A percentile compares a stretch with the other conserved stretches of the same genome.
Conservation (phyloP, 192 early-diverging fungal species). For the Backusella morwellensis region DNA sequence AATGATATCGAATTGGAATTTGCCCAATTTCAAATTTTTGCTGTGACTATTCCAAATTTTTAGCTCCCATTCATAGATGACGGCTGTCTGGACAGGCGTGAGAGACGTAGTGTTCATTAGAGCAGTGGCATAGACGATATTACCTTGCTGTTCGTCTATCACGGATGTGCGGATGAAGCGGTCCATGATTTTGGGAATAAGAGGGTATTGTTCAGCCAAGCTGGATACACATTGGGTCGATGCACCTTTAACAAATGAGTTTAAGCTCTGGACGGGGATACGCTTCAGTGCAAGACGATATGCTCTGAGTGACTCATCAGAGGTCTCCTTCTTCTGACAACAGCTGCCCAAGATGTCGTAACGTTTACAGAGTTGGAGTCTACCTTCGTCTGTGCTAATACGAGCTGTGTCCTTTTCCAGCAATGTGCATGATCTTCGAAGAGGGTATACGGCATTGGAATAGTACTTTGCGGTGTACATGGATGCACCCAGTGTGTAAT, state of each 20-base stretch:
- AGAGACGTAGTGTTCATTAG: conserved; percentile 5
- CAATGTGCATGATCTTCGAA: conserved; percentile 35
- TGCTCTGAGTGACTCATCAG: conserved; percentile 28
- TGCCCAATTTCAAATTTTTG: conserved; percentile 8
- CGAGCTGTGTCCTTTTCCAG: conserved; percentile 26
- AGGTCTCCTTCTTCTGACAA: conserved; percentile 25
- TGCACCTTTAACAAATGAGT: conserved; percentile 16
- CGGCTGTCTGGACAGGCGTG: conserved; percentile 2
- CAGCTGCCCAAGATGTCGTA: conserved; percentile 45
- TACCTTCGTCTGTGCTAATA: conserved; percentile 20
- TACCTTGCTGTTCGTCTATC: conserved; percentile 7
- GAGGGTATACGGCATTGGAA: conserved; percentile 34
- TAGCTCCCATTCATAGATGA: conserved; percentile 32
- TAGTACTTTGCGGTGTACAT: conserved; percentile 32
- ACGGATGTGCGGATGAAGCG: conserved; percentile 23
- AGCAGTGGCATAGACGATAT: conserved; percentile 4
- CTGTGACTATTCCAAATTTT: conserved; percentile 14
- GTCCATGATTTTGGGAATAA: conserved; percentile 30
- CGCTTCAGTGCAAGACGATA: conserved; percentile 21
- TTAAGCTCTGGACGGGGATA: conserved; percentile 11
- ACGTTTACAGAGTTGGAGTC: conserved; percentile 40
- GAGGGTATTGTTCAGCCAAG: conserved; percentile 11
- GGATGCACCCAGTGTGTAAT: conserved; percentile 45
- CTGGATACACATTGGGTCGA: neutral
- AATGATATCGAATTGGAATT: conserved; percentile 26